phyloP scores from a whole-genome alignment of 371 early-diverging fungal genomes.

The Gilbertella persicaria region DNA sequence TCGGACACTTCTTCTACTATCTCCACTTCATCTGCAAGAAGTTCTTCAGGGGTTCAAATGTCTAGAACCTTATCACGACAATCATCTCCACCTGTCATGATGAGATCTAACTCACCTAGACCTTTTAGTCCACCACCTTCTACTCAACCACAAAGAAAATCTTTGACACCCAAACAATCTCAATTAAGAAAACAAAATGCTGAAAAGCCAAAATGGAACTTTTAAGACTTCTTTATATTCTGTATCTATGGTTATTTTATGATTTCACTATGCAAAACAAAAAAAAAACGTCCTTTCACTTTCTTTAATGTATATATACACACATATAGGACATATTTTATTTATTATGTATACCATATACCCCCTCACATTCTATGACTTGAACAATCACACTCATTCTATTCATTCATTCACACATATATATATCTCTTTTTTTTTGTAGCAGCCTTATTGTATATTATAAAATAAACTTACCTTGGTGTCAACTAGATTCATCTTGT shows the following conservation, averaged over 20 bases:
- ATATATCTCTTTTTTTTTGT: too few species aligned
- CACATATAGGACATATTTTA: background rate
- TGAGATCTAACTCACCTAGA: conserved; percentile 9
- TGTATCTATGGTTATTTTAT: background rate
- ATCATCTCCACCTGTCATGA: conserved; percentile 28
- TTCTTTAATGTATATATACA: too few species aligned
- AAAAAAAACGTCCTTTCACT: conserved; percentile 7
- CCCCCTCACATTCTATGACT: background rate
- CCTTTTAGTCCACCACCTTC: conserved; percentile 16
- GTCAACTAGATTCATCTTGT: background rate
- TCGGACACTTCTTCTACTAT: conserved; percentile 10
- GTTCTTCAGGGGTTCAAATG: conserved; percentile 17
- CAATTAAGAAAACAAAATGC: conserved; percentile 16
- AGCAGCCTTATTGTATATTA: too few species aligned
- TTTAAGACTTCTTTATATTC: conserved; percentile 4
- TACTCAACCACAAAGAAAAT: conserved; percentile 3
- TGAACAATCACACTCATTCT: background rate
- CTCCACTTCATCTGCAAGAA: background rate
- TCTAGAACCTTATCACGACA: conserved; percentile 17
- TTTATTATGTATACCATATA: background rate
- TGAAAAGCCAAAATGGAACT: conserved; percentile 35
- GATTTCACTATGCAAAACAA: too few species aligned
- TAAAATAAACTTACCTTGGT: background rate
- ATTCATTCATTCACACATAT: too few species aligned
- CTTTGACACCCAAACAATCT: conserved; percentile 19